These are phyloP conservation scores for Kitagawia praeruptora DNA, from an alignment of 129 eudicot genomes.

Conservation along the genomic window DNA sequence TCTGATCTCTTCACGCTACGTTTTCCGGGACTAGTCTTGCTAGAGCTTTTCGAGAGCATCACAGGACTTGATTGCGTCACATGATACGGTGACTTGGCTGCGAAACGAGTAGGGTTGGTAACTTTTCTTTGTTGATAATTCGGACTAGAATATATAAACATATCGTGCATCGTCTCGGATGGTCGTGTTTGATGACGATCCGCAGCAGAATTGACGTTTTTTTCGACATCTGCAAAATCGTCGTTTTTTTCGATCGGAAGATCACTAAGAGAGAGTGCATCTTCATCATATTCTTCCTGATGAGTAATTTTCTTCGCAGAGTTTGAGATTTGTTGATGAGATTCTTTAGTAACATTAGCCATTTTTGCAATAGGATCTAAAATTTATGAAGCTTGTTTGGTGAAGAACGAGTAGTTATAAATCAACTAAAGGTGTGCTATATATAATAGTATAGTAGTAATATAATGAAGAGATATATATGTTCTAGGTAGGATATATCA, in stretches of 20 bases:
- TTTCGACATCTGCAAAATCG: background rate
- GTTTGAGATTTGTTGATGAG: background rate
- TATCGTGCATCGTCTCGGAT: slow-evolving; percentile 22
- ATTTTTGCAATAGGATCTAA: background rate
- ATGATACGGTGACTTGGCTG: slow-evolving; percentile 16
- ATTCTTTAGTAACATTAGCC: background rate
- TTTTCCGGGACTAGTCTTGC: background rate
- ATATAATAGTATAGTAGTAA: background rate
- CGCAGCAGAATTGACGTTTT: background rate
- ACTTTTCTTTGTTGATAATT: background rate
- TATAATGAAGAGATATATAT: background rate
- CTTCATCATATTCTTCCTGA: background rate
- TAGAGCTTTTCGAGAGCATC: background rate
- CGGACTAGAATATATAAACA: slow-evolving; percentile 21
- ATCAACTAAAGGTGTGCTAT: background rate
- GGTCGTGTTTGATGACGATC: background rate
- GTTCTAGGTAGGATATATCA: background rate
- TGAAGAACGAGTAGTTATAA: background rate
- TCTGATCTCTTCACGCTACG: background rate
- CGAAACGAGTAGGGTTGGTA: background rate
- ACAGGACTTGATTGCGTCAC: slow-evolving; percentile 8
- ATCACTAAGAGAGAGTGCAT: slow-evolving; percentile 9
- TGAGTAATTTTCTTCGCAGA: background rate
- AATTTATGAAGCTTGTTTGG: background rate
- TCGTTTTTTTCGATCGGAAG: background rate